These are phyloP conservation scores for Eucalyptus brandiana DNA, from an alignment of 345 rosid species.

Conservation along the genomic window DNA sequence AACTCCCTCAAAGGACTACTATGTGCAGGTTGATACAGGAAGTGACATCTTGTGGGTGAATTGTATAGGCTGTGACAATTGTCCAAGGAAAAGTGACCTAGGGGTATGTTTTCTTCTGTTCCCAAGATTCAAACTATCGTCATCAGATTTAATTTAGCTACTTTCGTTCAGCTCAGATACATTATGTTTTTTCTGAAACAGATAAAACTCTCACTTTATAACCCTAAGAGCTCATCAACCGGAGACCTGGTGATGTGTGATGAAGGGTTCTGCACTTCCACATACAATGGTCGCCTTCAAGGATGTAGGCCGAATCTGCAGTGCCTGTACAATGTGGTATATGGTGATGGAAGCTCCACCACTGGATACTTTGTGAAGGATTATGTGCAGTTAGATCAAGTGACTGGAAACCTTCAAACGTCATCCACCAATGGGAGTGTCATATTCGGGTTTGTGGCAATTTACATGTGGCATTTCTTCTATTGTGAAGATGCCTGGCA, in stretches of 20 bases:
- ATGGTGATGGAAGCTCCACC: conserved; percentile 45
- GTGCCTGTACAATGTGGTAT: conserved; percentile 19
- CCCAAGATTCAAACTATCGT: background rate
- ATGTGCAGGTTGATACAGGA: conserved; percentile 41
- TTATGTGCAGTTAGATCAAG: conserved; percentile 6
- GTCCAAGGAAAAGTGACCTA: conserved; percentile 28
- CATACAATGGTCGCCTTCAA: conserved; percentile 10
- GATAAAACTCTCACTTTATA: conserved; percentile 22
- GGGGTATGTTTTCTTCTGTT: conserved; percentile 13
- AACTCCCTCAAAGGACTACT: conserved; percentile 23
- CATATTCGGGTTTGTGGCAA: conserved; percentile 19
- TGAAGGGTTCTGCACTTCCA: conserved; percentile 20
- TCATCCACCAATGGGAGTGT: conserved; percentile 13
- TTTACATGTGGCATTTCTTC: background rate
- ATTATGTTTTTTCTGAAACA: background rate
- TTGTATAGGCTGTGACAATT: conserved; percentile 17
- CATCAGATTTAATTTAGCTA: background rate
- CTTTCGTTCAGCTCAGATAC: background rate
- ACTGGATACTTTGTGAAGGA: conserved; percentile 33
- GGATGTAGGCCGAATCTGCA: conserved; percentile 13
- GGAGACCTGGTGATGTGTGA: conserved; percentile 9
- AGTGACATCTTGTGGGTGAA: conserved; percentile 45
- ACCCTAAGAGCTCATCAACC: conserved; percentile 12
- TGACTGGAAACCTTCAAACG: conserved; percentile 18
- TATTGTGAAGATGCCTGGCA: background rate